Evolutionary conservation across 345 rosid genomes (phyloP).

Genomic region (Dipteronia dyeriana): DNA sequence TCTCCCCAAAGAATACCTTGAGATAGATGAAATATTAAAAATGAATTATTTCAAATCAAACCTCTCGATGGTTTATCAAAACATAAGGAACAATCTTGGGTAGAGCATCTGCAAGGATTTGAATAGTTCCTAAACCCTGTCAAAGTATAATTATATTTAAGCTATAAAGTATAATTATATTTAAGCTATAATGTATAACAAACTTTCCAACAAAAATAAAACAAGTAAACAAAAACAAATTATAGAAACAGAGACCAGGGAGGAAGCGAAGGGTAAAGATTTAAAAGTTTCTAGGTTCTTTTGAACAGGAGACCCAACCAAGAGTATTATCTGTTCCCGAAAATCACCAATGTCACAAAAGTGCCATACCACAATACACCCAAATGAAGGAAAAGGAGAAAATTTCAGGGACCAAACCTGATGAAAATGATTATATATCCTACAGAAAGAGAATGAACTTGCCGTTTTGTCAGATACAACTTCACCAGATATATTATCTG

Average conservation of each 20-base stretch:
- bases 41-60: slow-evolving; percentile 29
- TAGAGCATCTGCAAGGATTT: slow-evolving; percentile 95
- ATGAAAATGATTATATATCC: slow-evolving; percentile 18
- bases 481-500: slow-evolving; percentile 45
- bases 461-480: slow-evolving; percentile 56
- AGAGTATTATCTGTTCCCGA: neutral
- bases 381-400: neutral
- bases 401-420: neutral
- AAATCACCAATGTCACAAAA: slow-evolving; percentile 3
- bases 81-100: slow-evolving; percentile 98
- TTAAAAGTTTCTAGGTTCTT: neutral
- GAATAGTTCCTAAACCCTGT: slow-evolving; percentile 90
- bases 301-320: neutral
- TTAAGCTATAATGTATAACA: slow-evolving; percentile 20
- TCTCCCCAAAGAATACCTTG: slow-evolving; percentile 1
- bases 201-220: slow-evolving; percentile 18
- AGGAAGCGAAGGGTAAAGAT: neutral
- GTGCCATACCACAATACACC: neutral
- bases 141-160: slow-evolving; percentile 24
- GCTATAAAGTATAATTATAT: slow-evolving; percentile 18
- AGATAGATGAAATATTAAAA: neutral
- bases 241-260: slow-evolving; percentile 6
- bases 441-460: slow-evolving; percentile 39
- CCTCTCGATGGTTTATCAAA: slow-evolving; percentile 98
- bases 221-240: neutral